Evolutionary conservation across 2,329 filamentous ascomycete species (phyloP), one percentile per base, ranked within the genome.

Genomic region (Dactylellina cionopaga): DNA sequence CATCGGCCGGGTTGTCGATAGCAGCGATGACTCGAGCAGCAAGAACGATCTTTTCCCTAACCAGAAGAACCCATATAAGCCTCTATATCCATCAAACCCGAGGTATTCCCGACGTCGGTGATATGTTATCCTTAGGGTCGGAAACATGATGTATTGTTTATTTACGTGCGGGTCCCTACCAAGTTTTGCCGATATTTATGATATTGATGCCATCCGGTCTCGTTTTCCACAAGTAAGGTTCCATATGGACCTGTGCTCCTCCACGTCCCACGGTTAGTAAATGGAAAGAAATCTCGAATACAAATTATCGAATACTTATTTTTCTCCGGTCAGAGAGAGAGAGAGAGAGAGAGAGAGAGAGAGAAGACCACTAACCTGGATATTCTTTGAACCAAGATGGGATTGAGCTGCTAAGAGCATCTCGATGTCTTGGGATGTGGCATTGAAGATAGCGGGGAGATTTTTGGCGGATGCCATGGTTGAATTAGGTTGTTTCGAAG

Each of bases 181-280:
- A 99, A 85, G 95, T 99, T 92, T 99, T 99, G 87, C 94, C 93
- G 84, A 99, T 92, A 90, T 99, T 99, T 84, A 99, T 88, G 78
- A 99, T 88, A 84, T 99, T 99, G 86, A 99, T 90, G 85, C 95
- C 95, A 81, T 99, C 96, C 78, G 92, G 90, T 82, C 95, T 92
- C 83, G 92, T 96, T 91, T 99, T 99, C 94, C 94, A 99, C 81
- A 99, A 90, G 88, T 99, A 99, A 79, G 92, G 91, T 86, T 96
- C 92, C 92, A 97, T 98, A 88, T 98, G 93, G 82, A 96, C 92
- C 76, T 78, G 63, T n/a, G 46, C 56, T 22, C 27, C 25, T 24
- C 22, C 25, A 22, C 1, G 17, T 13, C 7, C 11, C 22, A 19
- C 3, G 3, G 3, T 43, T 43, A 43, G 39, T 19, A 43, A 19